Base-by-base conservation (phyloP, 192 early-diverging fungal species). In the Nowakowskiella sp. region DNA sequence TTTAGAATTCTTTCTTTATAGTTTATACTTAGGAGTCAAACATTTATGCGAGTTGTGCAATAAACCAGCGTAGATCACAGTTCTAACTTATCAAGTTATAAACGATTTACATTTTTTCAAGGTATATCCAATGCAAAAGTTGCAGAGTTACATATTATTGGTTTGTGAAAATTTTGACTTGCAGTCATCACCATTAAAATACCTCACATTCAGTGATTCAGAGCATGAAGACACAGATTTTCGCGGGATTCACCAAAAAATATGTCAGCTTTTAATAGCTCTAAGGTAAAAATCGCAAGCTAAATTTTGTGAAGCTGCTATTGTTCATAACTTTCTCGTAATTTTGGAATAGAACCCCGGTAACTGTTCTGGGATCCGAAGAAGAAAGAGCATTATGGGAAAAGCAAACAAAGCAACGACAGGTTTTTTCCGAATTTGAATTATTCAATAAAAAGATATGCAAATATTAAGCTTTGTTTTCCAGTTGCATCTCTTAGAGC, bases 111-210 rank as follows among this genome's bases (percentile, higher is more conserved):
- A 9, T n/a, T 3, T 19, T 10, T 3, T 25, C 27, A 21, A 74
- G 73, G 21, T 78, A 80, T 55, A 57, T 65, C 26, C 70, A 71
- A 25, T 80, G 78, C 60, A 68, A 77, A 30, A 59, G 58, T n/a
- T 80, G 78, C 36, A 60, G 76, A 13, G 68, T 78, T 6, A 80
- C 78, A 1, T 77, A 64, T 54, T 80, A 77, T 51, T 80, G 76
- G 77, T 78, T 45, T 44, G 21, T 8, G 34, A 5, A 31, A 8
- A 16, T 7, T 30, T 4, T 19, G 9, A n/a, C n/a, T 33, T 4
- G 16, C 25, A 6, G 4, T 10, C 0, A 10, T 24, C 0, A n/a
- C 2, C 4, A 53, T 26, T 6, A 3, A 22, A 53, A 4, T 4
- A 4, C 21, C 3, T 31, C 13, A 55, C 10, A 24, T 47, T 8